Evolutionary conservation across 2,329 filamentous ascomycete species (phyloP).

Genomic region (Diaporthe sp.): DNA sequence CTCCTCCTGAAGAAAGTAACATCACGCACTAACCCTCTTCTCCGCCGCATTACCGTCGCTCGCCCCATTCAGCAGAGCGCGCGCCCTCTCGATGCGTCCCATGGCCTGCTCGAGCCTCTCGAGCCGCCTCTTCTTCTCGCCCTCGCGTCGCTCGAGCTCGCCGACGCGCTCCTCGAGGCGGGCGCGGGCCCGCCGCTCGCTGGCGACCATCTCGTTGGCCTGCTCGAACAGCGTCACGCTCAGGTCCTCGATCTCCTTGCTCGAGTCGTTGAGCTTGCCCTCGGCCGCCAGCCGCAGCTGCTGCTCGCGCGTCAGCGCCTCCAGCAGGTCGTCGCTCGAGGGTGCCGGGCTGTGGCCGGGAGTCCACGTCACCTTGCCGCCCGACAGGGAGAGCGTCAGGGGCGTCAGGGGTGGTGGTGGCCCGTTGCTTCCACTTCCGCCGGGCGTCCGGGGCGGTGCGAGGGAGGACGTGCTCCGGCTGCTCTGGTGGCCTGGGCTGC

Average conservation of each 20-base stretch:
- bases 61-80: slow-evolving; percentile 66
- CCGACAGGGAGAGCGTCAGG: slow-evolving; percentile 35
- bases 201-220: slow-evolving; percentile 89
- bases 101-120: slow-evolving; percentile 80
- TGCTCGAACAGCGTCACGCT: slow-evolving; percentile 82
- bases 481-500: slow-evolving; percentile 42
- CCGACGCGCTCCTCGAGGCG: slow-evolving; percentile 79
- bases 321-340: slow-evolving; percentile 66
- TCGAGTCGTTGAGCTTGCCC: slow-evolving; percentile 74
- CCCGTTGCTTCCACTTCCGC: background rate
- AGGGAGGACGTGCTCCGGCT: slow-evolving; percentile 42
- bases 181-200: slow-evolving; percentile 78
- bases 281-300: slow-evolving; percentile 77
- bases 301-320: slow-evolving; percentile 76
- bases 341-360: slow-evolving; percentile 41
- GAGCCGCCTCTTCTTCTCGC: slow-evolving; percentile 76
- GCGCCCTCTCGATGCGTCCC: slow-evolving; percentile 78
- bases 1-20: background rate
- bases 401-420: slow-evolving; percentile 3
- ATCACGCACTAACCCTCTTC: slow-evolving; percentile 35
- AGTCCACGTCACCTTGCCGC: slow-evolving; percentile 38
- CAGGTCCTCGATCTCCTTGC: slow-evolving; percentile 83
- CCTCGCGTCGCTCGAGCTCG: slow-evolving; percentile 77
- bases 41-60: background rate
- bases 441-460: slow-evolving; percentile 31